Evolutionary conservation across 2,329 filamentous ascomycete genomes (phyloP).

Genomic region (Aspergillus persii): DNA sequence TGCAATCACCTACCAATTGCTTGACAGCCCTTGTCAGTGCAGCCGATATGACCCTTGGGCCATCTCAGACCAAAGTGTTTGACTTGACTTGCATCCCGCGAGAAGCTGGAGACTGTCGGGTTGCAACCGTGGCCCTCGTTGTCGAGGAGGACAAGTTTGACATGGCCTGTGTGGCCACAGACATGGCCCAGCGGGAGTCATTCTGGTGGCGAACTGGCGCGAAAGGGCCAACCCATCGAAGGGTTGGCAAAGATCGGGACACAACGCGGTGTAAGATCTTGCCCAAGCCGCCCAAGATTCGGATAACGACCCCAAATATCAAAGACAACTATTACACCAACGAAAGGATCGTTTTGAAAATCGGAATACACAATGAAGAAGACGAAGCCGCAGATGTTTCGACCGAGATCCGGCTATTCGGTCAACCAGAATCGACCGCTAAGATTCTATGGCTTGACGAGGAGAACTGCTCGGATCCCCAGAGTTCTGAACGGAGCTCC

Average conservation of each 20-base stretch:
- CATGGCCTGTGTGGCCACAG: constrained; percentile 63
- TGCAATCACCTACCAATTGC: constrained; percentile 35
- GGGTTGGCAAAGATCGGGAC: constrained; percentile 46
- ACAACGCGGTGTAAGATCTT: constrained; percentile 66
- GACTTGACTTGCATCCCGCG: constrained; percentile 71
- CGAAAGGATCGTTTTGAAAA: constrained; percentile 66
- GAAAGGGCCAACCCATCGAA: constrained; percentile 35
- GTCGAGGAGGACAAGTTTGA: constrained; percentile 66
- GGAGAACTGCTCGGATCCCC: constrained; percentile 20
- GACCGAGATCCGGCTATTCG: constrained; percentile 67
- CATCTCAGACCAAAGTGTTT: constrained; percentile 68
- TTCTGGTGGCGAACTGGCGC: constrained; percentile 45
- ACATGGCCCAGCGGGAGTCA: constrained; percentile 31
- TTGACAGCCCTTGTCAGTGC: constrained; percentile 51
- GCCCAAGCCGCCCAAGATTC: constrained; percentile 89
- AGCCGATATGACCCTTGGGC: constrained; percentile 63
- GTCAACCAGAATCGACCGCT: constrained; percentile 49
- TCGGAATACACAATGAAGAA: constrained; percentile 79
- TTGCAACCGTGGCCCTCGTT: constrained; percentile 61
- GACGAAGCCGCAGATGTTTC: constrained; percentile 72
- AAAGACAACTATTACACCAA: constrained; percentile 79
- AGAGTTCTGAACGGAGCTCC: constrained; percentile 23
- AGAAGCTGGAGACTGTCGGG: constrained; percentile 74
- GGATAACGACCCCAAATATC: constrained; percentile 64
- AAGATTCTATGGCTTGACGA: constrained; percentile 48